Conservation (phyloP, 495 filamentous ascomycete genomes). For the Aspergillus mulundensis region DNA sequence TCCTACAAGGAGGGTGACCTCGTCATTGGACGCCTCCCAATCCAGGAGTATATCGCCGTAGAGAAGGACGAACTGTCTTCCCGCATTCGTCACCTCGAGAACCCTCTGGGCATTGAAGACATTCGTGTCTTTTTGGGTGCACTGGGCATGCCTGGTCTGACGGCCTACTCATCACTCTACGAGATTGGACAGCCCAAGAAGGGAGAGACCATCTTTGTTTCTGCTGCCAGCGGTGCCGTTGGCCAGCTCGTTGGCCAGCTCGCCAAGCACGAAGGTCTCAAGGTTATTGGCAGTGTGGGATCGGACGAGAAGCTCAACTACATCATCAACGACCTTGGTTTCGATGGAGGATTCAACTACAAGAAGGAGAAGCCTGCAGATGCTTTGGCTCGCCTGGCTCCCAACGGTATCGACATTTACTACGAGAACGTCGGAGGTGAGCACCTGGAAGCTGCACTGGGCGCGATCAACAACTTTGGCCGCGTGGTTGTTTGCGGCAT, state of each 20-base stretch:
- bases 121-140: slow-evolving; percentile 59
- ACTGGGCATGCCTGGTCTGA: slow-evolving; percentile 85
- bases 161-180: slow-evolving; percentile 75
- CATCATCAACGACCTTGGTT: slow-evolving; percentile 60
- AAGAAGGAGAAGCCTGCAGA: slow-evolving; percentile 66
- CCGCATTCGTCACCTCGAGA: slow-evolving; percentile 35
- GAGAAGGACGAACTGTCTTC: slow-evolving; percentile 24
- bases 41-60: slow-evolving; percentile 56
- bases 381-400: slow-evolving; percentile 70
- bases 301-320: slow-evolving; percentile 67
- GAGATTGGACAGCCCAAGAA: slow-evolving; percentile 81
- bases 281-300: slow-evolving; percentile 73
- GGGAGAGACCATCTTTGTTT: slow-evolving; percentile 86
- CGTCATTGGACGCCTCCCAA: slow-evolving; percentile 53
- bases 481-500: slow-evolving; percentile 66
- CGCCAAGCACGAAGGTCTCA: slow-evolving; percentile 82
- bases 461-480: slow-evolving; percentile 64
- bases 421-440: slow-evolving; percentile 94
- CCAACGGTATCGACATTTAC: slow-evolving; percentile 88
- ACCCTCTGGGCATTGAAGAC: slow-evolving; percentile 43
- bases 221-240: slow-evolving; percentile 77
- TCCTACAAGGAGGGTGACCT: slow-evolving; percentile 64
- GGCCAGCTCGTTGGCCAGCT: slow-evolving; percentile 81
- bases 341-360: slow-evolving; percentile 73
- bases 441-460: slow-evolving; percentile 73